Base-by-base conservation (phyloP, 2,329 filamentous ascomycete species). In the Rhynchosporium agropyri region DNA sequence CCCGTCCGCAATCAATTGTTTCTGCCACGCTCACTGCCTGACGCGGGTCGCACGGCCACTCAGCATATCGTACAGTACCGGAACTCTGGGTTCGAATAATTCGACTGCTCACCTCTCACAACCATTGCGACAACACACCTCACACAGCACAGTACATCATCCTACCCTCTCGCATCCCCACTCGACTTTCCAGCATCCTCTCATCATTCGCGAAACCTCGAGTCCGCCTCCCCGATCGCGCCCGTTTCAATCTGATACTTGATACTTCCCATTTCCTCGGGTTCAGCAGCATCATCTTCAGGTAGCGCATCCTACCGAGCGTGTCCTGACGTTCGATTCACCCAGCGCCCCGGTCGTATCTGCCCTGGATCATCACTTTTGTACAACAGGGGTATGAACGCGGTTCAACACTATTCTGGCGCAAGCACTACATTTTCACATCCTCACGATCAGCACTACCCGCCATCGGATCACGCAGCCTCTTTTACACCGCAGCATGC, bases 401-500 rank as follows among this genome's bases (percentile, higher is more conserved):
- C 61, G 56, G 61, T 61, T 40, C 70, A 68, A 53, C 63, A 55
- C 20, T 63, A 55, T 36, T 60, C 68, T 45, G 62, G 66, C 61
- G 65, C 65, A 63, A 67, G 59, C 63, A 67, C 63, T 26, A 61
- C 63, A 36, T 63, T 65, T 31, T 59, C 63, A 36, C 55, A 42
- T 45, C 65, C 65, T 20, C 66, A 69, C 48, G 48, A 54, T 53
- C 63, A 65, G 40, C 63, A 64, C 42, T 49, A 48, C 28, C 58
- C 65, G 49, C 61, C 62, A 53, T 64, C 60, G 26, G 69, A 71
- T 68, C 64, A 64, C 68, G 64, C 69, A 63, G 64, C 40, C 62
- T 55, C 63, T 46, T 68, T 63, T 63, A 62, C 65, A 68, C 68
- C 69, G 66, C 72, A 74, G 70, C 66, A 74, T 74, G 72, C 73